Percentiles rank a stretch among this genome's conserved stretches.
Conservation (phyloP, 768 basidiomycete species). For the Pulveroboletus ravenelii region DNA sequence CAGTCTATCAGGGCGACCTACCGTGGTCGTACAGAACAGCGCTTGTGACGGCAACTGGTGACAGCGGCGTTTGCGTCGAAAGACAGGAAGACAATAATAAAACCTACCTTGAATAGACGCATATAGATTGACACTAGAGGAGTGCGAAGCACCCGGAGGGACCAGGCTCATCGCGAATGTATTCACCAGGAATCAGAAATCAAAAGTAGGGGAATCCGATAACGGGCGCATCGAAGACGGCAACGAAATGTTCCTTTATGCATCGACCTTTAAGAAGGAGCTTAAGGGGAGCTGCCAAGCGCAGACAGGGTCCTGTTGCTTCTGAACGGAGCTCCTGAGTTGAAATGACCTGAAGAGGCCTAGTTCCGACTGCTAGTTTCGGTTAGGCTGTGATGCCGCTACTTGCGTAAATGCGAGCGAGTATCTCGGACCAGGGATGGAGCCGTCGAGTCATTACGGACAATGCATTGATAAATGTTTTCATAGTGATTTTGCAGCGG, state of each 20-base stretch:
- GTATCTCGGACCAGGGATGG: neutral
- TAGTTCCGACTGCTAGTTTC: neutral
- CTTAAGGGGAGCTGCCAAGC: neutral
- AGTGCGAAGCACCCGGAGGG: conserved; percentile 5
- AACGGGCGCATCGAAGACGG: neutral
- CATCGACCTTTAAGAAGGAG: conserved; percentile 13
- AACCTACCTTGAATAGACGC: conserved; percentile 22
- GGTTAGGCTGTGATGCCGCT: neutral
- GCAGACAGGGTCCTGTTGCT: conserved; percentile 2
- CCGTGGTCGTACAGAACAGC: conserved; percentile 30
- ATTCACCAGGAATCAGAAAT: conserved; percentile 1
- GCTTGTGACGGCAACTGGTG: conserved; percentile 26
- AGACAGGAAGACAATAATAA: neutral
- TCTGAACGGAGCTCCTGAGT: conserved; percentile 2
- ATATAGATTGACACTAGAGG: conserved; percentile 9
- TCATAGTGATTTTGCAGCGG: neutral
- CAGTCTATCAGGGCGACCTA: neutral
- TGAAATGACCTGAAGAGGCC: conserved; percentile 9
- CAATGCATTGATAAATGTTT: neutral
- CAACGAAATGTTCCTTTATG: neutral
- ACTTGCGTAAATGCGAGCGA: neutral
- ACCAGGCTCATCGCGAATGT: conserved; percentile 20
- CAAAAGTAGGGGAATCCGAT: neutral
- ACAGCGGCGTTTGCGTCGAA: conserved; percentile 3
- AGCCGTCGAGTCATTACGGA: neutral